Percentiles rank a stretch among this genome's conserved stretches.
phyloP scores from a whole-genome alignment of 208 protist species.

The Trypanosoma melophagium region DNA sequence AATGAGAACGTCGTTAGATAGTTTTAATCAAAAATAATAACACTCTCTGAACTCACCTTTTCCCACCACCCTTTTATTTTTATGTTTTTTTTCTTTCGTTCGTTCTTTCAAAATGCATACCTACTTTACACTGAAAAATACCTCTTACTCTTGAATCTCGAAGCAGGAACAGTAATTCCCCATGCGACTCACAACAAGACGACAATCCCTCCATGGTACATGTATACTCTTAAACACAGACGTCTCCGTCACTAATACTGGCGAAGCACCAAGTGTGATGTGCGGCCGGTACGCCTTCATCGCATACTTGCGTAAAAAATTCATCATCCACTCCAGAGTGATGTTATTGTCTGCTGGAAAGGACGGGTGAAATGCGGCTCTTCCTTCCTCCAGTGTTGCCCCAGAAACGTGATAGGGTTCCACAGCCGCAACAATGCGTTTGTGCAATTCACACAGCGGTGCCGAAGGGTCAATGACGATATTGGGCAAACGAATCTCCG shows the following conservation, averaged over 20 bases:
- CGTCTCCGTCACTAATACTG: slow-evolving; percentile 31
- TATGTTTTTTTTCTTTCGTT: too few relatives aligned
- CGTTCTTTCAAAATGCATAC: too few relatives aligned
- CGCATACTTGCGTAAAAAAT: slow-evolving; percentile 41
- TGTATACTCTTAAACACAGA: slow-evolving; percentile 57
- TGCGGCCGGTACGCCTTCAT: slow-evolving; percentile 65
- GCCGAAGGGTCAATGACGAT: slow-evolving; percentile 48
- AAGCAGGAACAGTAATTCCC: slow-evolving; percentile 80
- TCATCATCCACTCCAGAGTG: slow-evolving; percentile 51
- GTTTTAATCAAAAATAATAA: too few relatives aligned
- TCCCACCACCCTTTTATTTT: too few relatives aligned
- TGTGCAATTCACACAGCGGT: slow-evolving; percentile 49
- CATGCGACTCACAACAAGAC: slow-evolving; percentile 77
- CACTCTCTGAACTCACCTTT: too few relatives aligned
- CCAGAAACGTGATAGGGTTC: slow-evolving; percentile 50
- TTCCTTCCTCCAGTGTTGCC: slow-evolving; percentile 48
- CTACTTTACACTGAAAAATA: too few relatives aligned
- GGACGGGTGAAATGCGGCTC: slow-evolving; percentile 63
- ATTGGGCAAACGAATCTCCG: slow-evolving; percentile 49
- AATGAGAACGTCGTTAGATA: too few relatives aligned
- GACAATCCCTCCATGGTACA: slow-evolving; percentile 64
- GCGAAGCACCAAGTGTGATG: slow-evolving; percentile 72
- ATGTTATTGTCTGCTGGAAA: slow-evolving; percentile 46
- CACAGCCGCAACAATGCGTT: slow-evolving; percentile 44
- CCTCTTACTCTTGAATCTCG: slow-evolving; percentile 49